These are phyloP conservation scores for Gastrodia elata DNA, from an alignment of 106 monocot genomes.

Conservation along the genomic window DNA sequence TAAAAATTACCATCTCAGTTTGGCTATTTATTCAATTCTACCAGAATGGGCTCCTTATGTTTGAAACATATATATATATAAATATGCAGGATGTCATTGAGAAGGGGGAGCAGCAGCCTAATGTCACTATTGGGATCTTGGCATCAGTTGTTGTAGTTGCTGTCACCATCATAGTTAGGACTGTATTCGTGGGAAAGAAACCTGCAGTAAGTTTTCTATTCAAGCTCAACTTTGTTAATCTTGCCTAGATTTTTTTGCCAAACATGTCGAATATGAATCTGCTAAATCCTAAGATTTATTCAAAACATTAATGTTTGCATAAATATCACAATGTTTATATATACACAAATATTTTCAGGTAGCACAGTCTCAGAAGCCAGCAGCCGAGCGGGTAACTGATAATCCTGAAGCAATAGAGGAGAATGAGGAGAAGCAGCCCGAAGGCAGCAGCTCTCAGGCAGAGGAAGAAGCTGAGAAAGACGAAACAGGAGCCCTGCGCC, in stretches of 20 bases:
- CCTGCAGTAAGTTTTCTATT: constrained; percentile 30
- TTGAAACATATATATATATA: too few relatives aligned
- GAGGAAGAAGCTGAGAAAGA: constrained; percentile 35
- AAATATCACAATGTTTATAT: too few relatives aligned
- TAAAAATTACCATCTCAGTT: too few relatives aligned
- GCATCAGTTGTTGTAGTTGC: constrained; percentile 51
- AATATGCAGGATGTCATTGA: constrained; percentile 58
- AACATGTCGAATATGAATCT: too few relatives aligned
- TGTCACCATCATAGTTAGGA: constrained; percentile 35
- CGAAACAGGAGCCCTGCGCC: constrained; percentile 31
- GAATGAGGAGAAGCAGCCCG: constrained; percentile 8
- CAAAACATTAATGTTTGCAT: too few relatives aligned
- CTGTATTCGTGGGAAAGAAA: constrained; percentile 60
- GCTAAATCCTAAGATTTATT: too few relatives aligned
- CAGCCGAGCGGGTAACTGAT: not conserved
- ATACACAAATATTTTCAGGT: not conserved
- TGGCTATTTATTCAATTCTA: too few relatives aligned
- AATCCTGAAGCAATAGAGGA: constrained; percentile 4
- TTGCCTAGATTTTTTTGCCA: too few relatives aligned
- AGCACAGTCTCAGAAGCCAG: not conserved
- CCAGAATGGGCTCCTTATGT: too few relatives aligned
- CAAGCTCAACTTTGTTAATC: too few relatives aligned
- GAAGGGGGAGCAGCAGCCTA: constrained; percentile 78
- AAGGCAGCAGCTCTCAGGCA: constrained; percentile 19
- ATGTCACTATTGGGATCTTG: constrained; percentile 64